These are phyloP conservation scores for Didymella segeticola DNA, from an alignment of 2,329 filamentous ascomycete genomes.

Conservation along the genomic window DNA sequence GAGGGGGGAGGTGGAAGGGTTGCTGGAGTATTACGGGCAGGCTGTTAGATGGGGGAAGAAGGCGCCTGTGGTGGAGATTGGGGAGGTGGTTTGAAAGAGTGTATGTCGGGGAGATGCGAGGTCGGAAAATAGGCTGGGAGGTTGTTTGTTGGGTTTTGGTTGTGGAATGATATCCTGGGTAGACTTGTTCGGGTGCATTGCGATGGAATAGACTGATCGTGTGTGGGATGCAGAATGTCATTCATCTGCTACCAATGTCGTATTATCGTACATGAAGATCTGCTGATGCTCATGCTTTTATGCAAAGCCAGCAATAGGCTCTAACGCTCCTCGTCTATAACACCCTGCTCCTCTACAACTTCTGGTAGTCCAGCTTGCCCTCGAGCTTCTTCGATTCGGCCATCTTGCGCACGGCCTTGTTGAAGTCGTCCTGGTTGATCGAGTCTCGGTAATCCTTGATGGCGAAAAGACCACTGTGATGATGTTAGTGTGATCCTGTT, in stretches of 20 bases:
- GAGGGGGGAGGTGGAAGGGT: constrained; percentile 20
- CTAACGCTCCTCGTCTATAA: no score
- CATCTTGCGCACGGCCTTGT: constrained; percentile 97
- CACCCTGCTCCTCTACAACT: constrained; percentile 65
- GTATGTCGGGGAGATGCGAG: no score
- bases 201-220: not conserved
- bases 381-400: constrained; percentile 98
- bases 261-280: constrained; percentile 38
- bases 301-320: constrained; percentile 26
- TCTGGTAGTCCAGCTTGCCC: constrained; percentile 97
- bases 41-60: constrained; percentile 29
- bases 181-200: constrained; percentile 1
- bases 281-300: constrained; percentile 24
- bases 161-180: constrained; percentile 13
- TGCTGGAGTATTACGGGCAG: constrained; percentile 36
- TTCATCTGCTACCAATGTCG: constrained; percentile 21
- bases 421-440: constrained; percentile 98
- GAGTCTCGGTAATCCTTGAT: constrained; percentile 98
- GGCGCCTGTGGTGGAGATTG: constrained; percentile 25
- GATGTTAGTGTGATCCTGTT: constrained; percentile 30
- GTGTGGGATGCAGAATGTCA: constrained; percentile 6
- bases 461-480: constrained; percentile 81
- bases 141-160: not conserved
- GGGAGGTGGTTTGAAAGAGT: constrained; percentile 24
- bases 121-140: not conserved